Evolutionary conservation across 2,329 filamentous ascomycete genomes (phyloP).

Genomic region (Penicillium sp.): DNA sequence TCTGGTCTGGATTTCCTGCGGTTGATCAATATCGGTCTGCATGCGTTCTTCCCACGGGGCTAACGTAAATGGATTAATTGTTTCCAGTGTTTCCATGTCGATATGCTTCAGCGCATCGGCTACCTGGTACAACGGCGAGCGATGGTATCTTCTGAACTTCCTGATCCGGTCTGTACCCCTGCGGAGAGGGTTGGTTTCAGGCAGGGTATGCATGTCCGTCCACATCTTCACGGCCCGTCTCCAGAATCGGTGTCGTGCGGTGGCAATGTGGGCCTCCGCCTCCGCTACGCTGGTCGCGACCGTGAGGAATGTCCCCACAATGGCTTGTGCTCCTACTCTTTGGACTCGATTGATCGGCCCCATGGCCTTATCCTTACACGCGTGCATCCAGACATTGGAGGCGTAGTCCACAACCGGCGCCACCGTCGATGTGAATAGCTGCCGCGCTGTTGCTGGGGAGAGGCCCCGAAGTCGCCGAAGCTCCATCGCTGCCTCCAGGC

Average conservation of each 20-base stretch:
- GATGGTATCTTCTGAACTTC: conserved; percentile 15
- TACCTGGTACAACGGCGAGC: conserved; percentile 15
- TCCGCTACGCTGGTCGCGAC: conserved; percentile 23
- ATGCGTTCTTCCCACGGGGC: conserved; percentile 7
- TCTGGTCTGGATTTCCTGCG: not conserved
- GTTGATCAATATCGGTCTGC: not conserved
- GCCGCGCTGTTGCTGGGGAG: conserved; percentile 17
- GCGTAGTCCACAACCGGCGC: conserved; percentile 26
- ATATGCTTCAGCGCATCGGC: conserved; percentile 15
- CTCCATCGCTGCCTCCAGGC: conserved; percentile 19
- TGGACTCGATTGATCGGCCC: conserved; percentile 20
- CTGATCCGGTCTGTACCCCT: conserved; percentile 14
- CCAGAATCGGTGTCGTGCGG: conserved; percentile 13
- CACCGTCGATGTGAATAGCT: conserved; percentile 21
- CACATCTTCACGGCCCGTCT: conserved; percentile 17
- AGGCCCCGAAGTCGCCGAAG: conserved; percentile 5
- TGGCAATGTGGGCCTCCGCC: conserved; percentile 20
- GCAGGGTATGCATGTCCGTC: conserved; percentile 12
- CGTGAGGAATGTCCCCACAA: conserved; percentile 21
- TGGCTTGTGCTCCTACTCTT: conserved; percentile 23
- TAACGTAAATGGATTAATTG: conserved; percentile 12
- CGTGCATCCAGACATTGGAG: conserved; percentile 25
- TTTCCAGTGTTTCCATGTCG: conserved; percentile 11
- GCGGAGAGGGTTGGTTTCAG: conserved; percentile 13
- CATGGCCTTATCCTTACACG: conserved; percentile 10